These are phyloP conservation scores for Penicilliopsis zonata DNA, from an alignment of 495 filamentous ascomycete genomes.

Conservation along the genomic window DNA sequence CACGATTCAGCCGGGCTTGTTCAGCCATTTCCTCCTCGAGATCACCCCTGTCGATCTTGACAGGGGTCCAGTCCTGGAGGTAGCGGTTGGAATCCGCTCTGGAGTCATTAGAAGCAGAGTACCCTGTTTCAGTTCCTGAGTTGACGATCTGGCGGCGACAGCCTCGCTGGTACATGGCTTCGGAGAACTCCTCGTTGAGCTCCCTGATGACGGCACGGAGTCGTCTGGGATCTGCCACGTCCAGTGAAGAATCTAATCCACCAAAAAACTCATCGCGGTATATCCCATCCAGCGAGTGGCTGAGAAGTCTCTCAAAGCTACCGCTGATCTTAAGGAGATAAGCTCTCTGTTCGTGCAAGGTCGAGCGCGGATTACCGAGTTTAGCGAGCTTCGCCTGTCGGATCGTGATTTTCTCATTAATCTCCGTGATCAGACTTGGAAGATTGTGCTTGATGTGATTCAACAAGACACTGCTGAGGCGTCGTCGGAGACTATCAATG, in stretches of 20 bases:
- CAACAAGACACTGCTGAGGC: conserved; percentile 28
- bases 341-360: conserved; percentile 34
- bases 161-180: conserved; percentile 31
- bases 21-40: conserved; percentile 10
- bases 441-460: conserved; percentile 29
- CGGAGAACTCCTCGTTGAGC: conserved; percentile 42
- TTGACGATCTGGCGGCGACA: conserved; percentile 13
- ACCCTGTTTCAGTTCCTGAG: background rate
- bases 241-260: conserved; percentile 8
- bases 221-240: conserved; percentile 22
- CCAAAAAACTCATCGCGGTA: conserved; percentile 47
- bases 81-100: conserved; percentile 5
- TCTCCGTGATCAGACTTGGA: conserved; percentile 17
- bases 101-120: too few species aligned
- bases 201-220: conserved; percentile 50
- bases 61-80: conserved; percentile 6
- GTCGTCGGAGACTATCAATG: conserved; percentile 23
- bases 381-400: conserved; percentile 17
- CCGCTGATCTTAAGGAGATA: conserved; percentile 44
- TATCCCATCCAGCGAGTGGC: conserved; percentile 39
- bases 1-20: conserved; percentile 14
- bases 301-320: conserved; percentile 35
- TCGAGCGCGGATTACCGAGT: conserved; percentile 39
- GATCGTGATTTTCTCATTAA: conserved; percentile 12
- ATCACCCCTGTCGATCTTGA: background rate